Conservation (phyloP, 1,284 basidiomycete genomes). For the Dichomitus squalens region DNA sequence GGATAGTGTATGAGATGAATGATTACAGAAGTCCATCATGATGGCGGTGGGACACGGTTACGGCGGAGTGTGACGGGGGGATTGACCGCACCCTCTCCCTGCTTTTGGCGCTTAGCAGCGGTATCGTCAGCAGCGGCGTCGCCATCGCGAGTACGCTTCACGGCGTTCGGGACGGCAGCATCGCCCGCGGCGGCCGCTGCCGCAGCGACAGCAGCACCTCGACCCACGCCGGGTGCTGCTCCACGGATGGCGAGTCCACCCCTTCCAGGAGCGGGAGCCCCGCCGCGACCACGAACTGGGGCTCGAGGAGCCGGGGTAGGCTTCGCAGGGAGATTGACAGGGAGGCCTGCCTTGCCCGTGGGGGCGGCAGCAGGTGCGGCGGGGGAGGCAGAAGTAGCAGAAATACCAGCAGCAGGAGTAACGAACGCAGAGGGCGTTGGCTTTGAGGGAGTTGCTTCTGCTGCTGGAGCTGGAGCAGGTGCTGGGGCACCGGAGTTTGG, state of each 20-base stretch:
- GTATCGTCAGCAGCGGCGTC: slow-evolving; percentile 52
- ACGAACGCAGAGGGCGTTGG: background rate
- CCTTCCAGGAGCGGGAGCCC: slow-evolving; percentile 6
- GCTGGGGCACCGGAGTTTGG: slow-evolving; percentile 12
- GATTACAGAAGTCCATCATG: background rate
- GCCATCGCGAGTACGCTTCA: slow-evolving; percentile 65
- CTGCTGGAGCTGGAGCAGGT: slow-evolving; percentile 1
- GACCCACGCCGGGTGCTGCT: slow-evolving; percentile 37
- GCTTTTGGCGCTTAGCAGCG: slow-evolving; percentile 71
- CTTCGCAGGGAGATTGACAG: slow-evolving; percentile 26
- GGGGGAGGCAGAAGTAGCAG: slow-evolving; percentile 23
- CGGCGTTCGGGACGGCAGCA: slow-evolving; percentile 40
- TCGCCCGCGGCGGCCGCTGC: slow-evolving; percentile 2
- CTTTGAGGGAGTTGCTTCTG: slow-evolving; percentile 11
- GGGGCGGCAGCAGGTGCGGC: slow-evolving; percentile 20
- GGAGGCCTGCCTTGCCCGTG: slow-evolving; percentile 23
- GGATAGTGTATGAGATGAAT: background rate
- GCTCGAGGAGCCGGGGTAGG: slow-evolving; percentile 25
- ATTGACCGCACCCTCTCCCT: slow-evolving; percentile 34
- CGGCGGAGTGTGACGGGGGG: slow-evolving; percentile 33
- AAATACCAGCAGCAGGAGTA: background rate
- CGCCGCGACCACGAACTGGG: slow-evolving; percentile 33
- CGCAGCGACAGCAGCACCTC: slow-evolving; percentile 36
- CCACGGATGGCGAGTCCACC: slow-evolving; percentile 40
- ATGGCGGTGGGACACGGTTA: slow-evolving; percentile 33